Conservation (phyloP, 2,329 filamentous ascomycete genomes). For the Rachicladosporium sp. region DNA sequence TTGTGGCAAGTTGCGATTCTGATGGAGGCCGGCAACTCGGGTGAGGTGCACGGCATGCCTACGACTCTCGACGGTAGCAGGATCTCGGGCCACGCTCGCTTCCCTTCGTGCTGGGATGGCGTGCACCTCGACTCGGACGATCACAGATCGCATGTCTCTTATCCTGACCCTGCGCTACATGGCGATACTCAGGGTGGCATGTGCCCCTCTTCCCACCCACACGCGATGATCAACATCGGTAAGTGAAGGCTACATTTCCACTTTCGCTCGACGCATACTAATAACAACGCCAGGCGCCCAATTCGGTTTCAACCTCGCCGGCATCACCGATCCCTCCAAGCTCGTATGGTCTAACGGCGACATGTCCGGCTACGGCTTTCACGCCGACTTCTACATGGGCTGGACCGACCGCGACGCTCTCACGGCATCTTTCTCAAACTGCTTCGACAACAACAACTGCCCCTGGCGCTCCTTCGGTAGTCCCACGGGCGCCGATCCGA, state of each 20-base stretch:
- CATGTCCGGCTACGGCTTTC: conserved; percentile 36
- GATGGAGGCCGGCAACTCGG: conserved; percentile 1
- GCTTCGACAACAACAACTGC: conserved; percentile 50
- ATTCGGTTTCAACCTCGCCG: conserved; percentile 40
- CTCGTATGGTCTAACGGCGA: conserved; percentile 34
- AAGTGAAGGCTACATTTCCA: too few species aligned
- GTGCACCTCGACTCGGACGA: conserved; percentile 43
- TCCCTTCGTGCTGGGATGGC: conserved; percentile 62
- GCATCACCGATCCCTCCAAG: conserved; percentile 48
- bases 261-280: too few species aligned
- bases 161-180: conserved; percentile 29
- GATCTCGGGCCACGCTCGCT: conserved; percentile 47
- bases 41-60: conserved; percentile 3
- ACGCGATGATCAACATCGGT: conserved; percentile 39
- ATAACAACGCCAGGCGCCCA: not conserved
- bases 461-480: conserved; percentile 37
- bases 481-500: conserved; percentile 4
- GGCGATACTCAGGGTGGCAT: conserved; percentile 30
- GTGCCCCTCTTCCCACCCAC: conserved; percentile 39
- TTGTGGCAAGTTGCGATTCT: conserved; percentile 3
- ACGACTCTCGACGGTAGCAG: conserved; percentile 32
- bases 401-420: conserved; percentile 46
- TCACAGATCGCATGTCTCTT: conserved; percentile 54
- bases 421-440: conserved; percentile 43
- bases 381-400: conserved; percentile 38